Percentiles rank a stretch among this genome's conserved stretches.
Conservation (phyloP, 2,329 filamentous ascomycete genomes). For the Aspergillus brasiliensis region DNA sequence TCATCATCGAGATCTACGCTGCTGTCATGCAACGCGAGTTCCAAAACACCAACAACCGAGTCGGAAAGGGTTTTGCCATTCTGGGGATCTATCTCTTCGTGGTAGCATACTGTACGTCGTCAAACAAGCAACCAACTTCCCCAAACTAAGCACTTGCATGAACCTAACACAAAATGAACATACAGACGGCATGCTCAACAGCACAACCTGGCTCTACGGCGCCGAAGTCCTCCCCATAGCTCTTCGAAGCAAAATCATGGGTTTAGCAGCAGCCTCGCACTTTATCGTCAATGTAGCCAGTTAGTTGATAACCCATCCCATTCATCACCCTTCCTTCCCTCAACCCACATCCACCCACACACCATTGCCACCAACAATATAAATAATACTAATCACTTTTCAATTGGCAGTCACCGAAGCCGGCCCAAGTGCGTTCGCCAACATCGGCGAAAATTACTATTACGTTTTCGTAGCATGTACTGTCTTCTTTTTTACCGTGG, state of each 20-base stretch:
- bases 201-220: conserved; percentile 59
- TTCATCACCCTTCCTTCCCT: not conserved
- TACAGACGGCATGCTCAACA: conserved; percentile 55
- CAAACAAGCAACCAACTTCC: not conserved
- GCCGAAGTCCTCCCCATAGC: conserved; percentile 58
- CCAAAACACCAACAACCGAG: conserved; percentile 55
- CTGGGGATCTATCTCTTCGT: conserved; percentile 63
- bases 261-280: conserved; percentile 55
- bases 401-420: conserved; percentile 51
- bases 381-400: not conserved
- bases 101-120: conserved; percentile 53
- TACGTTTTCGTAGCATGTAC: conserved; percentile 61
- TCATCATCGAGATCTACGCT: conserved; percentile 61
- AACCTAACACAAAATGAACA: not conserved
- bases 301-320: conserved; percentile 23
- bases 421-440: conserved; percentile 59
- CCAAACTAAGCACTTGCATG: conserved; percentile 12
- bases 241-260: conserved; percentile 59
- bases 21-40: conserved; percentile 62
- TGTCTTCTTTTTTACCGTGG: conserved; percentile 53
- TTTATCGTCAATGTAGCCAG: conserved; percentile 58
- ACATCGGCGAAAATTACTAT: conserved; percentile 62
- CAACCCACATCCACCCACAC: not conserved
- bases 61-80: conserved; percentile 63
- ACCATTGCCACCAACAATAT: not conserved